Evolutionary conservation across 495 filamentous ascomycete genomes (phyloP).

Genomic region (Chaetomium fimeti): DNA sequence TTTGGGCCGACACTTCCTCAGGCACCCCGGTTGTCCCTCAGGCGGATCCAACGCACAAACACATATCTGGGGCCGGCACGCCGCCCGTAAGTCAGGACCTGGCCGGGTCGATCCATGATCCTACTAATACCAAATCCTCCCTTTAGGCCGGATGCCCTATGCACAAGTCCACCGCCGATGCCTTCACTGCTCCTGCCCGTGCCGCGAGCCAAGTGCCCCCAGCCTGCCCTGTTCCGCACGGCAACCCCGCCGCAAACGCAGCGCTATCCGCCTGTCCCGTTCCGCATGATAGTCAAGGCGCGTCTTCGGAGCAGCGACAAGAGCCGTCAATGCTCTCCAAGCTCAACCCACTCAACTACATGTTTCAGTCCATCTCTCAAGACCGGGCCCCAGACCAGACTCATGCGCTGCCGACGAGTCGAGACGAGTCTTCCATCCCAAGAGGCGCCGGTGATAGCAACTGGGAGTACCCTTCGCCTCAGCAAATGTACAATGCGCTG

Average conservation of each 20-base stretch:
- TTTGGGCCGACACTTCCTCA: constrained; percentile 77
- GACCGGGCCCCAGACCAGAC: constrained; percentile 69
- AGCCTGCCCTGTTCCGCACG: constrained; percentile 51
- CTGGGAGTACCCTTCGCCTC: constrained; percentile 97
- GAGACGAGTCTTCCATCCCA: constrained; percentile 84
- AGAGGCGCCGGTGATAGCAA: constrained; percentile 70
- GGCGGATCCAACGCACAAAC: constrained; percentile 28
- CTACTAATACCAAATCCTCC: constrained; percentile 30
- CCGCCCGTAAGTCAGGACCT: constrained; percentile 70
- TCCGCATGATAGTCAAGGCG: constrained; percentile 38
- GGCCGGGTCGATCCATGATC: not conserved
- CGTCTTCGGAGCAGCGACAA: constrained; percentile 26
- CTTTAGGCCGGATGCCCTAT: constrained; percentile 83
- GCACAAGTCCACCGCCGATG: constrained; percentile 62
- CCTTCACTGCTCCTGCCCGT: constrained; percentile 37
- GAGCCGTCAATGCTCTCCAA: constrained; percentile 59
- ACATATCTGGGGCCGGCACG: constrained; percentile 45
- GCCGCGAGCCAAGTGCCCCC: constrained; percentile 38
- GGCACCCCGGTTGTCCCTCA: constrained; percentile 41
- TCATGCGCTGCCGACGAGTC: constrained; percentile 66
- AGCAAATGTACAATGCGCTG: constrained; percentile 99
- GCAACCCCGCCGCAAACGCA: constrained; percentile 42
- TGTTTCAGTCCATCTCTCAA: constrained; percentile 85
- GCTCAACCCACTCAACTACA: constrained; percentile 93
- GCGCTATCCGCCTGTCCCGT: constrained; percentile 56